These are phyloP conservation scores for Malassezia restricta DNA, from an alignment of 1,284 basidiomycete species.

Conservation along the genomic window DNA sequence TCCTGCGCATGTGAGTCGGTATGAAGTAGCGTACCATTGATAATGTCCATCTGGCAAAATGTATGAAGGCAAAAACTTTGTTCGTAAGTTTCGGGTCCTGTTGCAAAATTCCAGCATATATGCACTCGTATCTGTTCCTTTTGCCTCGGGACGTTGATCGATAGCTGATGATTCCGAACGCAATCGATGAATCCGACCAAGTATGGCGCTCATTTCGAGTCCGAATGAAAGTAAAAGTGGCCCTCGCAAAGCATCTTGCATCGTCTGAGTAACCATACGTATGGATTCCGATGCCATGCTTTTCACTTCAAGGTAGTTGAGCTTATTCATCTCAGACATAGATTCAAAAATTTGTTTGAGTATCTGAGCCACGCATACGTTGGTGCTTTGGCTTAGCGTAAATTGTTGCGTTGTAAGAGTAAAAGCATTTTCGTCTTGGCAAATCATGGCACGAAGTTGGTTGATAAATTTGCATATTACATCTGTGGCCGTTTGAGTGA, in stretches of 20 bases:
- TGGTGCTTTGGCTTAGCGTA: neutral
- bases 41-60: neutral
- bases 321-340: neutral
- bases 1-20: neutral
- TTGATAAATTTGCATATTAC: neutral
- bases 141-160: neutral
- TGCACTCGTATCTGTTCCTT: neutral
- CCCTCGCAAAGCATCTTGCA: too few species aligned
- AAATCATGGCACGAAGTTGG: neutral
- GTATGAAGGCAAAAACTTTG: neutral
- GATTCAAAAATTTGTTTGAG: neutral
- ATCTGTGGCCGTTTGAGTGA: neutral
- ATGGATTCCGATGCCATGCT: neutral
- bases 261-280: neutral
- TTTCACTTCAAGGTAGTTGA: neutral
- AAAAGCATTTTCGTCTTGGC: neutral
- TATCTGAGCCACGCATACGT: neutral
- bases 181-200: constrained; percentile 2
- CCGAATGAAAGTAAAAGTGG: too few species aligned
- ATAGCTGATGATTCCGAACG: neutral
- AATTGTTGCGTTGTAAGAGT: neutral
- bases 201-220: neutral
- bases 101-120: constrained; percentile 9
- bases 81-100: neutral
- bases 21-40: neutral